phyloP scores from a whole-genome alignment of 2,329 filamentous ascomycete genomes.

The Cladophialophora chaetospira region DNA sequence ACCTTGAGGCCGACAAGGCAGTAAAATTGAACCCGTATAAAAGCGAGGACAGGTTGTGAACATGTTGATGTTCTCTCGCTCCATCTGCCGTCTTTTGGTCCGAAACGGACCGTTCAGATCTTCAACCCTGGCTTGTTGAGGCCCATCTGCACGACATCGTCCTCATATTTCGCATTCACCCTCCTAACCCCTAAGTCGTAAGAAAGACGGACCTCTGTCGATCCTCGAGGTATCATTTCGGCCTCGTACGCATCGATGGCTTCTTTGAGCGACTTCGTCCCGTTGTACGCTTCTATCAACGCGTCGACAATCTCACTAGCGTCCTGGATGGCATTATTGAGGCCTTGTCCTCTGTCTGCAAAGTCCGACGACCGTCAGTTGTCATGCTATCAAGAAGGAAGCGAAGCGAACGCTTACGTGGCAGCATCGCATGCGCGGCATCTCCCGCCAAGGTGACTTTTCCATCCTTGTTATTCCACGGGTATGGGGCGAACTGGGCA shows the following conservation, averaged over 20 bases:
- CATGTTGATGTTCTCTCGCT: no score
- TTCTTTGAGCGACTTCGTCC: conserved; percentile 13
- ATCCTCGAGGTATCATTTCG: conserved; percentile 44
- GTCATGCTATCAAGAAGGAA: background rate
- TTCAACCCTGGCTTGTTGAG: background rate
- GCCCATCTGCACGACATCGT: background rate
- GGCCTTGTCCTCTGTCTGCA: conserved; percentile 47
- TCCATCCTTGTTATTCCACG: conserved; percentile 23
- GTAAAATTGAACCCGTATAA: conserved; percentile 23
- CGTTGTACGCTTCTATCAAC: background rate
- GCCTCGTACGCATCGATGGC: conserved; percentile 36
- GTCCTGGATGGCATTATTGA: conserved; percentile 49
- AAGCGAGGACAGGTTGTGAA: background rate
- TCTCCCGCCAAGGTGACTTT: conserved; percentile 40
- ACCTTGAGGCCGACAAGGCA: conserved; percentile 54
- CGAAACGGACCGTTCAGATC: background rate
- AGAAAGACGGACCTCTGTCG: conserved; percentile 40
- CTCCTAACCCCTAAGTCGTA: background rate
- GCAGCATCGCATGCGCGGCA: conserved; percentile 51
- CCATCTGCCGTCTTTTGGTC: background rate
- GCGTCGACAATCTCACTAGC: conserved; percentile 41
- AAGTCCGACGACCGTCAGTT: background rate
- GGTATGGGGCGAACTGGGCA: background rate
- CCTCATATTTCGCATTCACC: background rate
- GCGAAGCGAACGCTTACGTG: conserved; percentile 40